A percentile compares a stretch with the other conserved stretches of the same genome.
Conservation (phyloP, 2,329 filamentous ascomycete genomes). For the Colletotrichum sp. region DNA sequence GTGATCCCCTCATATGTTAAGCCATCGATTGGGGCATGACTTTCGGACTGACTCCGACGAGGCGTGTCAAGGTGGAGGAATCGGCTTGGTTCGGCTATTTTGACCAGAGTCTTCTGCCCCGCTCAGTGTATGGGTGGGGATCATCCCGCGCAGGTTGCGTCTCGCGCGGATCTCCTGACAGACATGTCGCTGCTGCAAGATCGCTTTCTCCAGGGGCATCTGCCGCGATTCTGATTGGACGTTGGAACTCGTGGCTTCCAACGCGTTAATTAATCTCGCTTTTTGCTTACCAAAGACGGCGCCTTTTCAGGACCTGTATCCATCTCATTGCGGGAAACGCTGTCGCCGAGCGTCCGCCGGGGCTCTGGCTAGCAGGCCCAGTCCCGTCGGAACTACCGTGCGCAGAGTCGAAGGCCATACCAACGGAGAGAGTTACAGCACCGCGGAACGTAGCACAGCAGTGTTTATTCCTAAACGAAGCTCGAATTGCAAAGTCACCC, state of each 20-base stretch:
- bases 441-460: not conserved
- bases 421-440: not conserved
- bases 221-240: not conserved
- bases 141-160: not conserved
- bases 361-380: not conserved
- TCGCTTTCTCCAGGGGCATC: not conserved
- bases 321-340: not conserved
- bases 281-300: not conserved
- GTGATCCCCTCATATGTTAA: not conserved
- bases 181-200: not conserved
- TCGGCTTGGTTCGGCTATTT: slow-evolving; percentile 4
- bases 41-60: not conserved
- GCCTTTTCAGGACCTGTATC: not conserved
- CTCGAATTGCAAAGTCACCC: not conserved
- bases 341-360: not conserved
- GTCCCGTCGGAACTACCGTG: not conserved
- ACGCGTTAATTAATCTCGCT: not conserved
- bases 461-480: not conserved
- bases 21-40: not conserved
- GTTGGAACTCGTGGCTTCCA: not conserved
- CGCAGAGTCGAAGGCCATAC: not conserved
- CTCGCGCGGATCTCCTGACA: not conserved
- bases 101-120: not conserved
- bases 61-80: not conserved
- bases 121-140: not conserved